Percentiles rank a stretch among this genome's conserved stretches.
phyloP scores from a whole-genome alignment of 441 rosid genomes.

The Pelargonium australe region DNA sequence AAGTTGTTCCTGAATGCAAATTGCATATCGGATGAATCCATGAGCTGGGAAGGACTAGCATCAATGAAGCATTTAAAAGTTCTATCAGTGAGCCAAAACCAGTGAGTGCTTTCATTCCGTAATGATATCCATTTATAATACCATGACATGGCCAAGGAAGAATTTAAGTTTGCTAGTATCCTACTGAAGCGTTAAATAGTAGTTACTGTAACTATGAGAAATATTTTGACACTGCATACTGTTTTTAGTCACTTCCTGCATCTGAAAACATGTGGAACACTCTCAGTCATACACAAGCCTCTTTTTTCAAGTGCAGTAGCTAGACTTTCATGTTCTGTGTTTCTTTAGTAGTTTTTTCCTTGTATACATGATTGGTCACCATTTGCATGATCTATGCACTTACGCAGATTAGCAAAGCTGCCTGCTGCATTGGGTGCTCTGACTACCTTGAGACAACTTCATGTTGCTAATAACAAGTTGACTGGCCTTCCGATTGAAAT shows the following conservation, averaged over 20 bases:
- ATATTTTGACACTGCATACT: not conserved
- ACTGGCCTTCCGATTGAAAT: conserved; percentile 62
- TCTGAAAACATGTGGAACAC: not conserved
- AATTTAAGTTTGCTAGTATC: not conserved
- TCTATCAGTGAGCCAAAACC: conserved; percentile 56
- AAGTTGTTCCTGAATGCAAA: conserved; percentile 59
- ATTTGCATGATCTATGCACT: conserved; percentile 30
- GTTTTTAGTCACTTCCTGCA: not conserved
- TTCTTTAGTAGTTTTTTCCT: not conserved
- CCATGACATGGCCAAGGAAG: not conserved
- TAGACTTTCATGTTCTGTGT: not conserved
- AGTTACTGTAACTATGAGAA: not conserved
- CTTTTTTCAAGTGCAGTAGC: not conserved
- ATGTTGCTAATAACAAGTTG: conserved; percentile 60
- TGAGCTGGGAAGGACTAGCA: conserved; percentile 59
- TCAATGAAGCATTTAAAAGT: conserved; percentile 46
- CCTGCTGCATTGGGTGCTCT: conserved; percentile 57
- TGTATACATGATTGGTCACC: not conserved
- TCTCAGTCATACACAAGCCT: not conserved
- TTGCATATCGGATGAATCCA: conserved; percentile 51
- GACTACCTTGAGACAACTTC: conserved; percentile 58
- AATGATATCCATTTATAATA: not conserved
- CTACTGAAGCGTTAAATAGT: not conserved
- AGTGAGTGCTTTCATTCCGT: conserved; percentile 35
- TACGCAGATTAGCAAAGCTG: conserved; percentile 54